A percentile compares a stretch with the other conserved stretches of the same genome.
Conservation (phyloP, 345 rosid genomes). For the Turnera subulata region DNA sequence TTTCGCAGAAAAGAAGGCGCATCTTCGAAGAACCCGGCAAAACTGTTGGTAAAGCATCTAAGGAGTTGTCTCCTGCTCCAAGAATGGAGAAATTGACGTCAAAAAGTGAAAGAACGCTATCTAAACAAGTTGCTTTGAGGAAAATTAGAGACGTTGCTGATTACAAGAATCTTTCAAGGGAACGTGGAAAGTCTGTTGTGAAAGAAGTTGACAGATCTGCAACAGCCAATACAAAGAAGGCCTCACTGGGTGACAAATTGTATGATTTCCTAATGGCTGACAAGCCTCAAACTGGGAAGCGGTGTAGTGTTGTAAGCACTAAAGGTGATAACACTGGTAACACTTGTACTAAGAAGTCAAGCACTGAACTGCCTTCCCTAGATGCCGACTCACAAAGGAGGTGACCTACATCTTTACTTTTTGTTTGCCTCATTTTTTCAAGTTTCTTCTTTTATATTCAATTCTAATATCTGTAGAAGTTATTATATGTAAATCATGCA, state of each 20-base stretch:
- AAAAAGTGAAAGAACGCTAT: conserved; percentile 32
- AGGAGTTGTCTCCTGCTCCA: conserved; percentile 24
- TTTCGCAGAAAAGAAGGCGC: conserved; percentile 30
- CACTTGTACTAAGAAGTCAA: conserved; percentile 26
- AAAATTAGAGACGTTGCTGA: conserved; percentile 38
- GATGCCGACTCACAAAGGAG: conserved; percentile 69
- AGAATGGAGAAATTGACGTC: conserved; percentile 33
- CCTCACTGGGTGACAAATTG: conserved; percentile 43
- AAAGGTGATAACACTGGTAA: conserved; percentile 13
- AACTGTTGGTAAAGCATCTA: conserved; percentile 21
- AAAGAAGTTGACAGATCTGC: conserved; percentile 31
- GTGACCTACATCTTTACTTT: conserved; percentile 28
- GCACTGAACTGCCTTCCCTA: conserved; percentile 33
- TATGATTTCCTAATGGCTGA: conserved; percentile 15
- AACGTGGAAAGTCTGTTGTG: conserved; percentile 24
- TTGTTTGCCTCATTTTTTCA: neutral
- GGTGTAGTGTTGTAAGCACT: conserved; percentile 21
- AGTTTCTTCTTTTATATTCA: neutral
- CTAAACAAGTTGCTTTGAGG: conserved; percentile 25
- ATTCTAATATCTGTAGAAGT: neutral
- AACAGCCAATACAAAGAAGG: conserved; percentile 23
- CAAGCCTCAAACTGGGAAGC: conserved; percentile 19
- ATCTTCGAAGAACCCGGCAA: conserved; percentile 27
- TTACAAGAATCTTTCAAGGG: conserved; percentile 28
- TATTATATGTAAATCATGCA: neutral